Conservation (phyloP, 164 flowering plant genomes). For the Sextonia rubra region DNA sequence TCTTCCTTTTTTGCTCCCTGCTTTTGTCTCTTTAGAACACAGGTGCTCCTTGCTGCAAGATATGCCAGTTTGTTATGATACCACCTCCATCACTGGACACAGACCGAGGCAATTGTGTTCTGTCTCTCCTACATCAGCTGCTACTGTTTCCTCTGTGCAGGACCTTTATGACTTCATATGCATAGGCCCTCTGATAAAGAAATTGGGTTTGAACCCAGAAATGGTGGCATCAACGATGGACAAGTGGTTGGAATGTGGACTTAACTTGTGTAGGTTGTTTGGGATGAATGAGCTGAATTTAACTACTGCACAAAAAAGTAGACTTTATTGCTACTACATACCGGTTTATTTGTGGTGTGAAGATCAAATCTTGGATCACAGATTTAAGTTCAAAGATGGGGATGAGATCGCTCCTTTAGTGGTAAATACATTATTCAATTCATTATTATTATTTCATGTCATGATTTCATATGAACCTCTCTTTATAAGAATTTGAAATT, state of each 20-base stretch:
- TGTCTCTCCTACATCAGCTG: slow-evolving; percentile 40
- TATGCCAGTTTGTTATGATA: slow-evolving; percentile 17
- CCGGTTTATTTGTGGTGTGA: slow-evolving; percentile 96
- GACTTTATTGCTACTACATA: slow-evolving; percentile 84
- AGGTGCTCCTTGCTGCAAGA: slow-evolving; percentile 52
- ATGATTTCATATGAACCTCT: background rate
- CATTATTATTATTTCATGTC: background rate
- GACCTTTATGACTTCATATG: slow-evolving; percentile 82
- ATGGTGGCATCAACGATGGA: slow-evolving; percentile 64
- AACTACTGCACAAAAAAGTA: slow-evolving; percentile 60
- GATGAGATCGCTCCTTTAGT: slow-evolving; percentile 84
- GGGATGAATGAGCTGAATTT: slow-evolving; percentile 59
- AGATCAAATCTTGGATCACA: slow-evolving; percentile 69
- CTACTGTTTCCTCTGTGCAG: slow-evolving; percentile 62
- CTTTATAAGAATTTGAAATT: background rate
- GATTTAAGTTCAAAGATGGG: slow-evolving; percentile 54
- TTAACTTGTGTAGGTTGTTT: slow-evolving; percentile 58
- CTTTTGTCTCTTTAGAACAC: slow-evolving; percentile 22
- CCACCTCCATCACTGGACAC: slow-evolving; percentile 14
- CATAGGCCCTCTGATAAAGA: slow-evolving; percentile 66
- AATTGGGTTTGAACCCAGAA: slow-evolving; percentile 51
- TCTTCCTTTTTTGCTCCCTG: background rate
- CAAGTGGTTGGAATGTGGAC: slow-evolving; percentile 69
- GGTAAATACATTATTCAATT: slow-evolving; percentile 38
- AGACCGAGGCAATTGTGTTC: slow-evolving; percentile 35